Evolutionary conservation across 2,329 filamentous ascomycete genomes (phyloP).

Genomic region (Epichloe bromicola): DNA sequence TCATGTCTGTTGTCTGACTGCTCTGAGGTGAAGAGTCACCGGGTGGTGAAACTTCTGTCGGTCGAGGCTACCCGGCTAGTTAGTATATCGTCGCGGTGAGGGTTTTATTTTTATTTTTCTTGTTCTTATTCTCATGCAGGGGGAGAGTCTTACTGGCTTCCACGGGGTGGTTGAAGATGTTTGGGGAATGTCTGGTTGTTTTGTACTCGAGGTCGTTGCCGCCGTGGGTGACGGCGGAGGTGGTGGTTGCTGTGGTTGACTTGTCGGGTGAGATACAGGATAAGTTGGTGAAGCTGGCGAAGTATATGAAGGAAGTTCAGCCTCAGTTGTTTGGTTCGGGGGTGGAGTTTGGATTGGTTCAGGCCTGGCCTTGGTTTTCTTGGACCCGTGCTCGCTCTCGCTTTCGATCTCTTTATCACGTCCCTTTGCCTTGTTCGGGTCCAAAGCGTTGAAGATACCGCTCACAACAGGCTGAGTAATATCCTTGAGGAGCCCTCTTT

Average conservation of each 20-base stretch:
- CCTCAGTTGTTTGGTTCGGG: neutral
- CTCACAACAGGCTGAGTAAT: neutral
- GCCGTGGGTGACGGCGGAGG: neutral
- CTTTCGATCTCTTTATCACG: neutral
- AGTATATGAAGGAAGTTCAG: neutral
- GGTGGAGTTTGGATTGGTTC: neutral
- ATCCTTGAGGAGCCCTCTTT: neutral
- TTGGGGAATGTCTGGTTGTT: neutral
- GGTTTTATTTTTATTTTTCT: neutral
- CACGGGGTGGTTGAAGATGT: neutral
- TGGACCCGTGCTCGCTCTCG: neutral
- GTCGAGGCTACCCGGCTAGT: neutral
- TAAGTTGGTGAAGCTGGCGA: neutral
- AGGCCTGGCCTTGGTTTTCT: neutral
- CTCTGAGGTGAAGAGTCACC: neutral
- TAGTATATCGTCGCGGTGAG: neutral
- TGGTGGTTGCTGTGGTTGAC: neutral
- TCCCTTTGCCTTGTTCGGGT: neutral
- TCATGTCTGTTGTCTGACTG: neutral
- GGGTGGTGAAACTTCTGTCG: neutral
- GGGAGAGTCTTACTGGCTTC: neutral
- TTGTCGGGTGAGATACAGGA: neutral
- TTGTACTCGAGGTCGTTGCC: neutral
- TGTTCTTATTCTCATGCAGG: neutral
- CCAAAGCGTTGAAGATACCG: neutral